phyloP scores from a whole-genome alignment of 2,329 filamentous ascomycete genomes.

The Claviceps quebecensis region DNA sequence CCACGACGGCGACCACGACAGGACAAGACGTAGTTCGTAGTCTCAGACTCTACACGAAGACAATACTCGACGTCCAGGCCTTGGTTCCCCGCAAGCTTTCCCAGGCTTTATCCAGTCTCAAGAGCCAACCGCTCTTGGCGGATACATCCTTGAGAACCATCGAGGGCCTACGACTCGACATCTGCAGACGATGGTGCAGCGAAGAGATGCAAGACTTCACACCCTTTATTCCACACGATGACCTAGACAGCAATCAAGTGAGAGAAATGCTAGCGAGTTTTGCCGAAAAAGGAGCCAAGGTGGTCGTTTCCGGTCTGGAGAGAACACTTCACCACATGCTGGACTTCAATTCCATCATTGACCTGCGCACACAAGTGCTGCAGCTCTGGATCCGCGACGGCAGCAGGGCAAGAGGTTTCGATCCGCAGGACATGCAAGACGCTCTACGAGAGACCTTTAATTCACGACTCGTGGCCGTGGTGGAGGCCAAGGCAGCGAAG shows the following conservation, averaged over 20 bases:
- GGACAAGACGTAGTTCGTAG: conserved; percentile 42
- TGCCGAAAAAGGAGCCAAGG: conserved; percentile 45
- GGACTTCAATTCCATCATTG: conserved; percentile 55
- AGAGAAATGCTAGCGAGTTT: conserved; percentile 48
- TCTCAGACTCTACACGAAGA: conserved; percentile 61
- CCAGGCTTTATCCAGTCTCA: conserved; percentile 54
- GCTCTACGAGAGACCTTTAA: conserved; percentile 57
- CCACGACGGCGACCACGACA: conserved; percentile 22
- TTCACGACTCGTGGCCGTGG: conserved; percentile 46
- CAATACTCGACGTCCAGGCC: conserved; percentile 62
- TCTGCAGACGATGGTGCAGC: conserved; percentile 66
- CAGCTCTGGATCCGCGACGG: conserved; percentile 63
- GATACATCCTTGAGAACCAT: conserved; percentile 52
- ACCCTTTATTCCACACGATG: conserved; percentile 74
- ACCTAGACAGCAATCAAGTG: conserved; percentile 47
- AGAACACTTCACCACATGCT: conserved; percentile 43
- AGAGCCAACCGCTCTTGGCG: conserved; percentile 56
- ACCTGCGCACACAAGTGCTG: conserved; percentile 55
- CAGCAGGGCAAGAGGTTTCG: conserved; percentile 48
- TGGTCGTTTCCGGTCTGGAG: conserved; percentile 47
- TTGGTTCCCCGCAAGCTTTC: conserved; percentile 60
- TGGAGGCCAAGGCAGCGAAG: conserved; percentile 49
- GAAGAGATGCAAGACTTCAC: conserved; percentile 75
- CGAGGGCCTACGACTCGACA: conserved; percentile 60
- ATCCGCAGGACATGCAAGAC: conserved; percentile 54